Evolutionary conservation across 495 filamentous ascomycete genomes (phyloP), one percentile per base, ranked within the genome.

Genomic region (Daldinia grandis): DNA sequence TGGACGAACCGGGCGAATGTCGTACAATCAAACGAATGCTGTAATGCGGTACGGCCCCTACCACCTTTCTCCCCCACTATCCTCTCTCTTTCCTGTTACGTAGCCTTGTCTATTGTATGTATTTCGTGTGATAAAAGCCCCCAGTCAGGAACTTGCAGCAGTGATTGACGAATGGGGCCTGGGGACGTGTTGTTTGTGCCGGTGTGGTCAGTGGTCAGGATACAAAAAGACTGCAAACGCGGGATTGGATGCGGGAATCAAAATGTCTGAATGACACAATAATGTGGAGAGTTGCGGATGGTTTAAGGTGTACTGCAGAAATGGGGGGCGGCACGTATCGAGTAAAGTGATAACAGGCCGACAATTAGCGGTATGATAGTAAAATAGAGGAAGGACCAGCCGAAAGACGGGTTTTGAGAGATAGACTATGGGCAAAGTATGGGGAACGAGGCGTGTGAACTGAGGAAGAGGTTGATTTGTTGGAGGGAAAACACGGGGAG

Each of bases 201-300:
- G 65, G 37, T 64, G 33, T 68, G 28, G 65, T 69, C 62, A 57
- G 42, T 47, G 42, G 42, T 69, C 62, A 61, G 66, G 51, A 69
- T 59, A 53, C 66, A 69, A 62, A 60, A 69, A 58, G 50, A 56
- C 42, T 25, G 62, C 62, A 69, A 60, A 74, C 71, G 71, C 67
- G 71, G 71, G 66, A 73, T 73, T 66, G 71, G 71, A 69, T 66
- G 71, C 67, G 65, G 61, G 53, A 49, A 57, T 40, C 50, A 73
- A 62, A 58, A 47, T 42, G 51, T 58, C 55, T 73, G 60, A 55
- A 73, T 68, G 70, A 69, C 70, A 73, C 70, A 73, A 73, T 73
- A 65, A 44, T 68, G 70, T 73, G 65, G 70, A 73, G 70, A 61
- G 70, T 69, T 62, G 50, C 65, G 70, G 70, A 55, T 62, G 19